A percentile compares a stretch with the other conserved stretches of the same genome.
Conservation (phyloP, 2,329 filamentous ascomycete genomes). For the Fusarium brevicatenulatum region DNA sequence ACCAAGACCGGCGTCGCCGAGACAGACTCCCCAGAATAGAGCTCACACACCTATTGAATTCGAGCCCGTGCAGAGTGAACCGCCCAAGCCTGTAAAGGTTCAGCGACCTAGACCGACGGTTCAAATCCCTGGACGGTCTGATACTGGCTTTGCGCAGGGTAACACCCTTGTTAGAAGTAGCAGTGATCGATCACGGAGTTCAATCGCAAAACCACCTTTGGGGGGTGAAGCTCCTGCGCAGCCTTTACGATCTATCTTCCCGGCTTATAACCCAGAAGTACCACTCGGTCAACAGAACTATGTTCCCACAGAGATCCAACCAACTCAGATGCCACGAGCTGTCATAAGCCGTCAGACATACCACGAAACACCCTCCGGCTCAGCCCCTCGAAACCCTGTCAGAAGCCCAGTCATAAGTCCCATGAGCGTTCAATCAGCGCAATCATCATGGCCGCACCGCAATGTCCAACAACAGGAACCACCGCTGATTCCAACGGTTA, state of each 20-base stretch:
- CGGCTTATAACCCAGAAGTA: constrained; percentile 75
- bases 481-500: constrained; percentile 59
- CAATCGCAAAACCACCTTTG: constrained; percentile 66
- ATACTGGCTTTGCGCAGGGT: constrained; percentile 51
- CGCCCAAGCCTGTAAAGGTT: constrained; percentile 40
- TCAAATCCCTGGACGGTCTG: constrained; percentile 58
- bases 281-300: constrained; percentile 76
- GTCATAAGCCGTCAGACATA: constrained; percentile 75
- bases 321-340: constrained; percentile 69
- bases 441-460: constrained; percentile 44
- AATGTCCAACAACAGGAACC: constrained; percentile 51
- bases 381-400: constrained; percentile 19
- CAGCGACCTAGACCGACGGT: constrained; percentile 55
- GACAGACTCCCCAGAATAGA: constrained; percentile 48
- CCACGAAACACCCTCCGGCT: constrained; percentile 38
- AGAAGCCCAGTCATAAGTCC: constrained; percentile 40
- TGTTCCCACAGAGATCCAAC: constrained; percentile 72
- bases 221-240: constrained; percentile 48
- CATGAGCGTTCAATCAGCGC: constrained; percentile 31
- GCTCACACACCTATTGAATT: constrained; percentile 50
- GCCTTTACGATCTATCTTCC: constrained; percentile 77
- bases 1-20: constrained; percentile 36
- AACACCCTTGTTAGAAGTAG: constrained; percentile 60
- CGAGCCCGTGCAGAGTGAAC: constrained; percentile 43
- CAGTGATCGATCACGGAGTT: constrained; percentile 63